These are phyloP conservation scores for Aspergillus aculeatus DNA, from an alignment of 2,329 filamentous ascomycete genomes.

Conservation along the genomic window DNA sequence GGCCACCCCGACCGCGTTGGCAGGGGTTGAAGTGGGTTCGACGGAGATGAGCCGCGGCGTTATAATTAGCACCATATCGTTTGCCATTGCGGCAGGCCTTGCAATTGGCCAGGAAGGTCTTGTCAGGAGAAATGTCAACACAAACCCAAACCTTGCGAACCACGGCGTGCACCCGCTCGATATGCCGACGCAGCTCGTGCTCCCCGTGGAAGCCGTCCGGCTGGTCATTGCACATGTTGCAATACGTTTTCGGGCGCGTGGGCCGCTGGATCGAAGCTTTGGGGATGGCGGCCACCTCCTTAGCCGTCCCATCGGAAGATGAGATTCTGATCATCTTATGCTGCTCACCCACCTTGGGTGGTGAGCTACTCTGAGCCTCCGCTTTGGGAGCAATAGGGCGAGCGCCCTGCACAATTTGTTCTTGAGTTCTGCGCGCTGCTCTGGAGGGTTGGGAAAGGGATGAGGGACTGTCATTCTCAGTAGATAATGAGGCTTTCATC, in stretches of 20 bases:
- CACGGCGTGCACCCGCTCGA: slow-evolving; percentile 64
- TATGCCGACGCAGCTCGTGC: slow-evolving; percentile 73
- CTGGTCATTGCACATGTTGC: slow-evolving; percentile 67
- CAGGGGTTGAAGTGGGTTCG: slow-evolving; percentile 81
- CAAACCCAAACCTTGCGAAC: slow-evolving; percentile 63
- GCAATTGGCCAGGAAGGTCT: slow-evolving; percentile 72
- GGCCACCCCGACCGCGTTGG: slow-evolving; percentile 54
- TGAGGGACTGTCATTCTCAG: slow-evolving; percentile 45
- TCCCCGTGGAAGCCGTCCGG: slow-evolving; percentile 81
- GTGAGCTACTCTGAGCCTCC: slow-evolving; percentile 33
- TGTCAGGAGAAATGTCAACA: slow-evolving; percentile 57
- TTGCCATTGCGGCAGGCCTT: slow-evolving; percentile 77
- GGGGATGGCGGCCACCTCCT: slow-evolving; percentile 54
- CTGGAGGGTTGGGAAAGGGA: slow-evolving; percentile 46
- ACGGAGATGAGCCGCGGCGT: slow-evolving; percentile 85
- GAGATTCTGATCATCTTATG: slow-evolving; percentile 53
- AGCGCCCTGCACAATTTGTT: slow-evolving; percentile 49
- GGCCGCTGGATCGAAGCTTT: slow-evolving; percentile 63
- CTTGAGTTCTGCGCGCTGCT: slow-evolving; percentile 47
- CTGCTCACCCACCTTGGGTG: slow-evolving; percentile 36
- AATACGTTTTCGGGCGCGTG: slow-evolving; percentile 69
- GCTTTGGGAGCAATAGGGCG: slow-evolving; percentile 53
- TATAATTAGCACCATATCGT: slow-evolving; percentile 88
- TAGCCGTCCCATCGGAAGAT: slow-evolving; percentile 54
- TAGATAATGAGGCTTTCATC: slow-evolving; percentile 53